Evolutionary conservation across 2,329 filamentous ascomycete species (phyloP).

Genomic region (Paradendryphiella salina): DNA sequence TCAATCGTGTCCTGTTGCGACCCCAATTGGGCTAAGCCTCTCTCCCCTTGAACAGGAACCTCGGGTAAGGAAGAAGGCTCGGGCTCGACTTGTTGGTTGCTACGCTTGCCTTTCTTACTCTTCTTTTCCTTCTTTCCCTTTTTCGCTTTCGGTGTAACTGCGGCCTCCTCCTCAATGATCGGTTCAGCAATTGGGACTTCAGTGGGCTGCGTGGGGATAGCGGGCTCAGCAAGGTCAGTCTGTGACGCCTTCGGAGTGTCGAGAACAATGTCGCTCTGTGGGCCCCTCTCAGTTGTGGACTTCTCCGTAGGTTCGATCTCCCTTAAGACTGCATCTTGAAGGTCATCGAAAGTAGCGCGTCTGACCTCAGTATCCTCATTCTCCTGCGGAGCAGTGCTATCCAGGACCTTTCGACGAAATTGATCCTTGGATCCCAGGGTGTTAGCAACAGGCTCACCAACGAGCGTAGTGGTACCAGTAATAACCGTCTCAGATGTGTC

Average conservation of each 20-base stretch:
- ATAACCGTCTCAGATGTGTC: slow-evolving; percentile 29
- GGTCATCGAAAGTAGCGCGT: slow-evolving; percentile 15
- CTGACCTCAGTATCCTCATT: slow-evolving; percentile 18
- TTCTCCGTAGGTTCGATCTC: not conserved
- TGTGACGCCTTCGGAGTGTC: not conserved
- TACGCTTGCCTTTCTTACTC: slow-evolving; percentile 36
- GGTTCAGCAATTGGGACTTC: not conserved
- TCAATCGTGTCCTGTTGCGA: slow-evolving; percentile 21
- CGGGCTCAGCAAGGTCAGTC: not conserved
- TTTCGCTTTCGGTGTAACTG: slow-evolving; percentile 27
- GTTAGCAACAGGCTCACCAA: slow-evolving; percentile 29
- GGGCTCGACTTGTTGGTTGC: slow-evolving; percentile 24
- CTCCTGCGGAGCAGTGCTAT: slow-evolving; percentile 27
- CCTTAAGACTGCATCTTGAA: not conserved
- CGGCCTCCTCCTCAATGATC: not conserved
- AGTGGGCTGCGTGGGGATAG: not conserved
- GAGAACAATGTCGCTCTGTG: slow-evolving; percentile 12
- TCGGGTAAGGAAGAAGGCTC: slow-evolving; percentile 14
- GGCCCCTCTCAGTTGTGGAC: not conserved
- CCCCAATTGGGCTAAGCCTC: slow-evolving; percentile 3
- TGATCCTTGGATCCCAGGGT: slow-evolving; percentile 24
- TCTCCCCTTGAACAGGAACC: slow-evolving; percentile 3
- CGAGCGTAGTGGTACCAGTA: slow-evolving; percentile 40
- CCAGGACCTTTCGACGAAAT: slow-evolving; percentile 34
- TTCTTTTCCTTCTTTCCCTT: slow-evolving; percentile 38